Percentiles rank a stretch among this genome's conserved stretches.
These are phyloP conservation scores for Phytophthora cryptogea DNA, from an alignment of 352 stramenopile species.

Conservation along the genomic window DNA sequence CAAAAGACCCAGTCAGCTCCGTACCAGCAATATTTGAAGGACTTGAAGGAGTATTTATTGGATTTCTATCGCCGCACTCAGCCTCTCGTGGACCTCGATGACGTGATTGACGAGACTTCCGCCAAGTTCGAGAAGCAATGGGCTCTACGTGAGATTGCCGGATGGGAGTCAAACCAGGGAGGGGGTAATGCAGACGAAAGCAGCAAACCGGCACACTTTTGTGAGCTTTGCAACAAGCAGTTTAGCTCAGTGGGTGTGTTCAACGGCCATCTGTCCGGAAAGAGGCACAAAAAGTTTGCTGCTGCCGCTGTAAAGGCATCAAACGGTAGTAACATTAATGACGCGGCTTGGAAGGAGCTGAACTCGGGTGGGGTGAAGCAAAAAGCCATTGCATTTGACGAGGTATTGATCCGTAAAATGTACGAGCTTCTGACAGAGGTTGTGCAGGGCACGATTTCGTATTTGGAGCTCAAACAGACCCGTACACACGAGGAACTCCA, in stretches of 20 bases:
- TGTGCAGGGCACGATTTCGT: slow-evolving; percentile 83
- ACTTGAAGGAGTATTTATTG: slow-evolving; percentile 83
- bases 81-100: slow-evolving; percentile 86
- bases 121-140: slow-evolving; percentile 88
- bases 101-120: slow-evolving; percentile 80
- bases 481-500: slow-evolving; percentile 88
- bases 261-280: slow-evolving; percentile 73
- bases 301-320: slow-evolving; percentile 29
- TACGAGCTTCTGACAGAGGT: slow-evolving; percentile 85
- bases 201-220: slow-evolving; percentile 47
- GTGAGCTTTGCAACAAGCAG: slow-evolving; percentile 68
- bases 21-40: slow-evolving; percentile 73
- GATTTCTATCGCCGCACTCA: slow-evolving; percentile 89
- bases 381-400: slow-evolving; percentile 68
- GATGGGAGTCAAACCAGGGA: slow-evolving; percentile 47
- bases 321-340: slow-evolving; percentile 10
- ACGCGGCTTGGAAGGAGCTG: slow-evolving; percentile 3
- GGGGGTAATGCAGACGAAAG: slow-evolving; percentile 7
- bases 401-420: slow-evolving; percentile 72
- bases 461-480: slow-evolving; percentile 88
- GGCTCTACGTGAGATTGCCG: slow-evolving; percentile 57
- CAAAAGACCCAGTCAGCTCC: slow-evolving; percentile 62
- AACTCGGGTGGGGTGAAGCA: slow-evolving; percentile 26
- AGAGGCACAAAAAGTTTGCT: slow-evolving; percentile 79
- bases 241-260: slow-evolving; percentile 78